These are phyloP conservation scores for Reticulascus tulasneorum DNA, from an alignment of 2,329 filamentous ascomycete species.

Conservation along the genomic window DNA sequence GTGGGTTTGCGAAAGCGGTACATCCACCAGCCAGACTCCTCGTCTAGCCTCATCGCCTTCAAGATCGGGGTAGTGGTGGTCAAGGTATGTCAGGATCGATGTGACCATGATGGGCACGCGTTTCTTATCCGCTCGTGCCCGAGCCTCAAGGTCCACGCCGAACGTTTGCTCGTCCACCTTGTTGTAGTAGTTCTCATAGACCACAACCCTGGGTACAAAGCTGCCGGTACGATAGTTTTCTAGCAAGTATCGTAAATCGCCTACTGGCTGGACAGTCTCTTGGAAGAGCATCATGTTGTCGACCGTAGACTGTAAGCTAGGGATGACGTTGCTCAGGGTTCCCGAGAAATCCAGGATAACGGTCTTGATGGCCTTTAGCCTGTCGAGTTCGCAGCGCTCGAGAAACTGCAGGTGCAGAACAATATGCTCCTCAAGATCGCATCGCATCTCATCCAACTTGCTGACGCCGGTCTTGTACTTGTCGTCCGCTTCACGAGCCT, in stretches of 20 bases:
- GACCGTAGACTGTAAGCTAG: conserved; percentile 88
- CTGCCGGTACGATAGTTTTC: conserved; percentile 96
- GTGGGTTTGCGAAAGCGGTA: conserved; percentile 80
- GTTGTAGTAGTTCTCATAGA: conserved; percentile 99
- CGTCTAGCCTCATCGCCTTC: conserved; percentile 93
- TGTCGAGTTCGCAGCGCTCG: conserved; percentile 93
- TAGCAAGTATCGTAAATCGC: conserved; percentile 86
- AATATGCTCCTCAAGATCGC: conserved; percentile 93
- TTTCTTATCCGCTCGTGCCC: conserved; percentile 90
- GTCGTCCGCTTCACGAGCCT: conserved; percentile 86
- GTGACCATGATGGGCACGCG: conserved; percentile 91
- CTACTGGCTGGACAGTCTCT: conserved; percentile 91
- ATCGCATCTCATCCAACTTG: conserved; percentile 85
- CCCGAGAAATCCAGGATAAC: conserved; percentile 97
- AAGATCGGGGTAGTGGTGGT: conserved; percentile 94
- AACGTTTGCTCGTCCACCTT: conserved; percentile 97
- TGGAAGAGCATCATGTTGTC: conserved; percentile 99
- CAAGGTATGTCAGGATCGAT: conserved; percentile 87
- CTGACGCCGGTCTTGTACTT: conserved; percentile 84
- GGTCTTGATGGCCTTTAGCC: conserved; percentile 96
- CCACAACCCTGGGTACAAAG: conserved; percentile 83
- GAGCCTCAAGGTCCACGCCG: conserved; percentile 93
- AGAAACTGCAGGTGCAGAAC: conserved; percentile 90
- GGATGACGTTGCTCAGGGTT: conserved; percentile 95
- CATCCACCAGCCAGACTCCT: conserved; percentile 91